Evolutionary conservation across 768 basidiomycete species (phyloP).

Genomic region (Tylopilus sp.): DNA sequence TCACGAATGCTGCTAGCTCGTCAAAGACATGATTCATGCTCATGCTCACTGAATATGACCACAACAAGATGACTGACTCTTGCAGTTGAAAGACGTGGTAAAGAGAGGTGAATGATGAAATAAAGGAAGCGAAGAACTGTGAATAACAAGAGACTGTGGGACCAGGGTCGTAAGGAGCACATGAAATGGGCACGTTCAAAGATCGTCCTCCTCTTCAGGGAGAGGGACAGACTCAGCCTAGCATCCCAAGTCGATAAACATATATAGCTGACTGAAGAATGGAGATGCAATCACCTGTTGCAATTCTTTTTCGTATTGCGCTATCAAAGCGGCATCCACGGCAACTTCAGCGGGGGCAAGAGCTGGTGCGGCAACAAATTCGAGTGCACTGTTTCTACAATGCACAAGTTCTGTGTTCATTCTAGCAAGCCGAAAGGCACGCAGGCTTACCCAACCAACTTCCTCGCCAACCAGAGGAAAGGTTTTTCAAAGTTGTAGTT

Average conservation of each 20-base stretch:
- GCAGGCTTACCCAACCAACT: conserved; percentile 84
- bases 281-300: conserved; percentile 44
- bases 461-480: conserved; percentile 98
- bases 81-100: conserved; percentile 23
- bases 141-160: conserved; percentile 19
- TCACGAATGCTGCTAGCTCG: background rate
- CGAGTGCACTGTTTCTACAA: conserved; percentile 74
- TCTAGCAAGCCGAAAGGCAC: background rate
- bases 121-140: conserved; percentile 12
- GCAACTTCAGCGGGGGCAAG: conserved; percentile 91
- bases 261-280: background rate
- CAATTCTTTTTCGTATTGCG: conserved; percentile 77
- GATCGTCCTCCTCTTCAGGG: conserved; percentile 95
- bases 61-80: conserved; percentile 23
- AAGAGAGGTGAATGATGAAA: conserved; percentile 16
- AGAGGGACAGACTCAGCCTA: conserved; percentile 91
- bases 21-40: conserved; percentile 13
- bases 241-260: conserved; percentile 12
- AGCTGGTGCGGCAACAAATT: conserved; percentile 96
- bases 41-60: conserved; percentile 24
- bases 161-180: conserved; percentile 21
- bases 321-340: conserved; percentile 77
- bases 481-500: conserved; percentile 99
- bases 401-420: background rate
- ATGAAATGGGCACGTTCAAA: conserved; percentile 39